A percentile compares a stretch with the other conserved stretches of the same genome.
These are phyloP conservation scores for Trichoderma sp. DNA, from an alignment of 2,329 filamentous ascomycete genomes.

Conservation along the genomic window DNA sequence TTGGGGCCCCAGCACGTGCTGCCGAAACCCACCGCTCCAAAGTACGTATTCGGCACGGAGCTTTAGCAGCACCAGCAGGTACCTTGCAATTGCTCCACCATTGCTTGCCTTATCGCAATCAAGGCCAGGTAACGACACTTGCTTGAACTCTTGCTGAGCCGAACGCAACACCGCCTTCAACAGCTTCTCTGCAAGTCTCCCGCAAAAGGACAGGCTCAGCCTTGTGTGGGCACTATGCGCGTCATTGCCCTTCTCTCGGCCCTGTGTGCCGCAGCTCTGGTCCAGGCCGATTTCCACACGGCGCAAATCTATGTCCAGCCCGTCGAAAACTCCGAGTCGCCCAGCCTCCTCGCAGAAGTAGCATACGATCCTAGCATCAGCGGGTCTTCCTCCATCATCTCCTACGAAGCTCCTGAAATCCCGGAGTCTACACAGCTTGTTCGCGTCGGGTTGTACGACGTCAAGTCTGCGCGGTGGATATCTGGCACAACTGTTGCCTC, in stretches of 20 bases:
- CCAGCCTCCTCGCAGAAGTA: conserved; percentile 52
- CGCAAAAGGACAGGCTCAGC: neutral
- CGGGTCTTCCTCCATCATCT: conserved; percentile 44
- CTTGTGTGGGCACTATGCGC: conserved; percentile 38
- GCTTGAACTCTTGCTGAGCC: neutral
- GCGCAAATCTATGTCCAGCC: conserved; percentile 55
- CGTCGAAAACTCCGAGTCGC: conserved; percentile 39
- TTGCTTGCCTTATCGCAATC: conserved; percentile 11
- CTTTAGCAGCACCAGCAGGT: neutral
- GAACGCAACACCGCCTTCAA: neutral
- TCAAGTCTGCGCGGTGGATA: conserved; percentile 45
- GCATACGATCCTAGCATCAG: conserved; percentile 50
- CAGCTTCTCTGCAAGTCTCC: neutral
- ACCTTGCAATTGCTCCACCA: conserved; percentile 1
- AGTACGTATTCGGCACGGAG: neutral
- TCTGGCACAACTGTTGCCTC: conserved; percentile 56
- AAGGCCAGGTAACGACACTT: conserved; percentile 2
- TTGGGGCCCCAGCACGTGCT: conserved; percentile 2
- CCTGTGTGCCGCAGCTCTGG: conserved; percentile 43
- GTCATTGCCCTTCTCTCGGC: conserved; percentile 39
- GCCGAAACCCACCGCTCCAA: neutral
- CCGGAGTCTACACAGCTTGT: conserved; percentile 46
- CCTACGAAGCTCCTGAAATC: conserved; percentile 57
- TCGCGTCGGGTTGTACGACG: conserved; percentile 58
- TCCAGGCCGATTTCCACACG: conserved; percentile 41